Evolutionary conservation across 768 basidiomycete species (phyloP).

Genomic region (Suillus tomentosus): DNA sequence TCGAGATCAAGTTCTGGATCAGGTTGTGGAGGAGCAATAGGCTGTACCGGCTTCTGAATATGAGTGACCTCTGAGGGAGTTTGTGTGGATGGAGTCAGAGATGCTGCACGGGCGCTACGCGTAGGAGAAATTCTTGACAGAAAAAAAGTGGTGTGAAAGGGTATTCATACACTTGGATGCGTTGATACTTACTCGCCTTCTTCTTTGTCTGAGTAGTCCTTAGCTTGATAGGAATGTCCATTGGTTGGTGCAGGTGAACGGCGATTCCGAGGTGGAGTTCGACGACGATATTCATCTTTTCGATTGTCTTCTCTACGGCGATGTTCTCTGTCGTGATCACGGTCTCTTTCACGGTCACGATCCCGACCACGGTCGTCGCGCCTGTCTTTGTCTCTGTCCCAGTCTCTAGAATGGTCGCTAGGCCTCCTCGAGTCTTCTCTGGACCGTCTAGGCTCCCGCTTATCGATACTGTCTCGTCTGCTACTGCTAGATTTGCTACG

Average conservation of each 20-base stretch:
- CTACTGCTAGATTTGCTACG: constrained; percentile 25
- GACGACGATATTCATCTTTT: constrained; percentile 31
- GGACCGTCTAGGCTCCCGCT: constrained; percentile 40
- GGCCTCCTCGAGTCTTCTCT: constrained; percentile 40
- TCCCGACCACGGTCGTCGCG: constrained; percentile 28
- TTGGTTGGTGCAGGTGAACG: constrained; percentile 19
- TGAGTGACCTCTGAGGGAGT: constrained; percentile 21
- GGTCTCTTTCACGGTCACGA: constrained; percentile 31
- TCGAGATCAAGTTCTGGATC: constrained; percentile 55
- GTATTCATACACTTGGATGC: background rate
- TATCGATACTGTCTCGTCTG: constrained; percentile 42
- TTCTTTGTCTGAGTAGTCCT: constrained; percentile 65
- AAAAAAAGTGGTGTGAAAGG: constrained; percentile 17
- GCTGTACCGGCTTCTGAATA: constrained; percentile 14
- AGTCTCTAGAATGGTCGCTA: constrained; percentile 30
- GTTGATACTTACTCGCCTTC: constrained; percentile 87
- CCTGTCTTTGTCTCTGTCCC: constrained; percentile 25
- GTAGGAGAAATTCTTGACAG: constrained; percentile 65
- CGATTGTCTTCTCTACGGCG: constrained; percentile 33
- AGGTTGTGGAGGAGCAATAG: constrained; percentile 28
- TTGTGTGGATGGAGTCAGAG: constrained; percentile 30
- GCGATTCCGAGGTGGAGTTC: constrained; percentile 18
- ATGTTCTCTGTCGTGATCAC: constrained; percentile 25
- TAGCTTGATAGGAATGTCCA: constrained; percentile 24
- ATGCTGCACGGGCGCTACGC: constrained; percentile 30